A percentile compares a stretch with the other conserved stretches of the same genome.
Evolutionary conservation across 495 filamentous ascomycete genomes (phyloP).

Genomic region (Cercophora newfieldiana): DNA sequence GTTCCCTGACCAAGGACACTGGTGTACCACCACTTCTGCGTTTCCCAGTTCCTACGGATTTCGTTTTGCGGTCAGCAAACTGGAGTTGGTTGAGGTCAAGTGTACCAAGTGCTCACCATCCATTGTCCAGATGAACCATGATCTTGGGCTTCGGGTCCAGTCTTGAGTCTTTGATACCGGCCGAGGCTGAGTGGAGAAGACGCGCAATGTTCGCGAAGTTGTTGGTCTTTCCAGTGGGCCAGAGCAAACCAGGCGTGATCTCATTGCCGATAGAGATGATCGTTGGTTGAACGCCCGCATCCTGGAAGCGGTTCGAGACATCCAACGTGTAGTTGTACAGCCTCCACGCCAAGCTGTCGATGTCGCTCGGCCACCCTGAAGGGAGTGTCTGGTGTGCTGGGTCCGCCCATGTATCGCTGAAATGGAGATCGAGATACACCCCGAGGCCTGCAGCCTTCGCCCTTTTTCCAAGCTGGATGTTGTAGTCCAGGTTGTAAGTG

Average conservation of each 20-base stretch:
- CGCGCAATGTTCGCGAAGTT: constrained; percentile 59
- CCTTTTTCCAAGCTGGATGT: constrained; percentile 63
- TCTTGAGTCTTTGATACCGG: constrained; percentile 61
- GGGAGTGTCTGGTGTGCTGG: constrained; percentile 53
- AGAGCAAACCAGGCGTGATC: constrained; percentile 63
- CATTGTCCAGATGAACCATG: constrained; percentile 70
- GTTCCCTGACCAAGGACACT: constrained; percentile 54
- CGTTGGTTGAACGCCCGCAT: constrained; percentile 52
- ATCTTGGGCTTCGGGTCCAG: constrained; percentile 59
- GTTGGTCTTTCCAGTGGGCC: constrained; percentile 57
- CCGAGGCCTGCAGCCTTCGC: constrained; percentile 63
- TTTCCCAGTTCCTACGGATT: constrained; percentile 51
- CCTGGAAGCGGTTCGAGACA: constrained; percentile 59
- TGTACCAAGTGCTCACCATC: constrained; percentile 43
- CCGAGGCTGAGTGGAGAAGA: constrained; percentile 62
- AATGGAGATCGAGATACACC: constrained; percentile 71
- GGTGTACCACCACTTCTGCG: constrained; percentile 65
- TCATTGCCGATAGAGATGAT: constrained; percentile 73
- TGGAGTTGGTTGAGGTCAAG: not conserved
- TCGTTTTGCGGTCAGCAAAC: not conserved
- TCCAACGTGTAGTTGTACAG: constrained; percentile 67
- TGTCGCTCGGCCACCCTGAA: constrained; percentile 59
- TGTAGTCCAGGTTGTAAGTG: constrained; percentile 68
- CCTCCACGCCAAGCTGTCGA: constrained; percentile 58
- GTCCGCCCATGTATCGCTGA: constrained; percentile 64